phyloP scores from a whole-genome alignment of 768 basidiomycete species.

The Lactifluus subvellereus region DNA sequence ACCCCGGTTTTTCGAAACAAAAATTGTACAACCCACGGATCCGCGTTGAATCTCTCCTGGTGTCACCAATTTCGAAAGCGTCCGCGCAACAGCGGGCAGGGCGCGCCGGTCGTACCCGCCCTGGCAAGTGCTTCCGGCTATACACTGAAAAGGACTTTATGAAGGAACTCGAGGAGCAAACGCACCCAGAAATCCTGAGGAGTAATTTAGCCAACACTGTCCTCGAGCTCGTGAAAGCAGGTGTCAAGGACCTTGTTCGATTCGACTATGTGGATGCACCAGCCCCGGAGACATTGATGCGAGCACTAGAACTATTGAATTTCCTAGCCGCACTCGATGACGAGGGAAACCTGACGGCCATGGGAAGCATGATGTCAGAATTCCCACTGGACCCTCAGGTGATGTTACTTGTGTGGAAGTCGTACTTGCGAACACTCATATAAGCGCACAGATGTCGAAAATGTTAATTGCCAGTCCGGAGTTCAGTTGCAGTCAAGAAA shows the following conservation, averaged over 20 bases:
- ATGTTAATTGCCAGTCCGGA: slow-evolving; percentile 92
- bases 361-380: slow-evolving; percentile 93
- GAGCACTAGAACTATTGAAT: slow-evolving; percentile 90
- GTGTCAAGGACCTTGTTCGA: slow-evolving; percentile 85
- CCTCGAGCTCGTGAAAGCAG: slow-evolving; percentile 89
- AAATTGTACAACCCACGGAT: slow-evolving; percentile 98
- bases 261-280: slow-evolving; percentile 93
- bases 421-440: background rate
- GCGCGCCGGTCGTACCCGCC: slow-evolving; percentile 91
- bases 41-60: slow-evolving; percentile 88
- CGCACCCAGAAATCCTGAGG: slow-evolving; percentile 91
- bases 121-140: slow-evolving; percentile 94
- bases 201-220: slow-evolving; percentile 93
- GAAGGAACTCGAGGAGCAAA: slow-evolving; percentile 93
- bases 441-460: slow-evolving; percentile 62
- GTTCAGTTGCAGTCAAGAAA: slow-evolving; percentile 94
- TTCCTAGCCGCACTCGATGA: slow-evolving; percentile 91
- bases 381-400: slow-evolving; percentile 99
- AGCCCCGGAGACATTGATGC: slow-evolving; percentile 95
- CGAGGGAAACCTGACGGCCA: slow-evolving; percentile 80
- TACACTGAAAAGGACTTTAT: slow-evolving; percentile 99
- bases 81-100: slow-evolving; percentile 95
- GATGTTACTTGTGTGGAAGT: background rate
- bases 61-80: slow-evolving; percentile 94
- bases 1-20: slow-evolving; percentile 96